A percentile compares a stretch with the other conserved stretches of the same genome.
Evolutionary conservation across 139 green algal species (phyloP).

Genomic region (Chlamydomonas sphaeroides): DNA sequence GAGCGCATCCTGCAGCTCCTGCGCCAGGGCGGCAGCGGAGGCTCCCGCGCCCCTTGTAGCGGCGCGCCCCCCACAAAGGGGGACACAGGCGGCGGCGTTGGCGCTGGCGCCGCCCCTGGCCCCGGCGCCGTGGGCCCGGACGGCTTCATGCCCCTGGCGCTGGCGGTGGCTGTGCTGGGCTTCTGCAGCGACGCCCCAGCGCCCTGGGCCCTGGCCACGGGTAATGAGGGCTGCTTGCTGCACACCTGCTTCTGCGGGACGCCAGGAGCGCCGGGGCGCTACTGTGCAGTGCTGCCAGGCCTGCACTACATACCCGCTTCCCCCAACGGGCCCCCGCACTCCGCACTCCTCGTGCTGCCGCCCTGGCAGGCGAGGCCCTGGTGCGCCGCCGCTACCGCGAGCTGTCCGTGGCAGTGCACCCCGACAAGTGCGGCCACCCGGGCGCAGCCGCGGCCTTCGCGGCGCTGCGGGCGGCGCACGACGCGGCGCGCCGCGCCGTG

Average conservation of each 20-base stretch:
- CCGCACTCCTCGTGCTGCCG: neutral
- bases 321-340: no score
- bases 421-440: slow-evolving; percentile 75
- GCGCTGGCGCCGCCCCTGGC: neutral
- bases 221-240: no score
- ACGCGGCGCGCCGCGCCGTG: slow-evolving; percentile 31
- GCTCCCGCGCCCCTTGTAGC: neutral
- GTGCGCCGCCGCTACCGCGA: slow-evolving; percentile 59
- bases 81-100: neutral
- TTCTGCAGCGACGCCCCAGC: no score
- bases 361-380: neutral
- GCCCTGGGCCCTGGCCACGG: no score
- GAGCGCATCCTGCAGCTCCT: slow-evolving; percentile 43
- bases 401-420: slow-evolving; percentile 78
- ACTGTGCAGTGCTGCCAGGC: no score
- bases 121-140: neutral
- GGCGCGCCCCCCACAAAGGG: neutral
- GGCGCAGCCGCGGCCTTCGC: slow-evolving; percentile 68
- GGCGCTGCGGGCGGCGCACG: slow-evolving; percentile 53
- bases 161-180: slow-evolving; percentile 29
- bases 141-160: slow-evolving; percentile 15
- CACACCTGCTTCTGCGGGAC: no score
- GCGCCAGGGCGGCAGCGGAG: neutral
- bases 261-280: no score
- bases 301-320: no score